Evolutionary conservation across 805 yeast species (phyloP).

Genomic region (Tetrapisispora pingtungensis): DNA sequence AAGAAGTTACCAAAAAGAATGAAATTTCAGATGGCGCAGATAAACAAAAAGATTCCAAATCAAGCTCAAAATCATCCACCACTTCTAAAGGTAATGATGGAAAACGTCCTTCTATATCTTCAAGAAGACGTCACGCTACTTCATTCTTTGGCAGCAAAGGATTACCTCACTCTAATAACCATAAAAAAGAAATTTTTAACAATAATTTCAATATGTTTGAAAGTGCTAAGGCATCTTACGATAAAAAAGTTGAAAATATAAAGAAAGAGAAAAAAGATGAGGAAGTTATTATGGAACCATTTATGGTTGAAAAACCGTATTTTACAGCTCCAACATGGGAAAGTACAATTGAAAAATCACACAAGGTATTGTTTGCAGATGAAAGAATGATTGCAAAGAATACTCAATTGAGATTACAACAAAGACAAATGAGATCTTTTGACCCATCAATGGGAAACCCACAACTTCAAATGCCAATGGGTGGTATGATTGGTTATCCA

Average conservation of each 20-base stretch:
- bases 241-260: conserved; percentile 21
- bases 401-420: conserved; percentile 25
- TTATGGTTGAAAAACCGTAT: conserved; percentile 52
- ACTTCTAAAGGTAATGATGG: background rate
- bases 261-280: conserved; percentile 7
- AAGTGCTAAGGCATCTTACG: conserved; percentile 33
- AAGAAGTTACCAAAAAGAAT: conserved; percentile 2
- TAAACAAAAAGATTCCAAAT: background rate
- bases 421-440: conserved; percentile 24
- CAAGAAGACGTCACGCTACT: conserved; percentile 21
- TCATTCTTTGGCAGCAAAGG: conserved; percentile 33
- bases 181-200: conserved; percentile 30
- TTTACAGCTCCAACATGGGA: conserved; percentile 74
- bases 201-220: conserved; percentile 44
- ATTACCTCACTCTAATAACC: conserved; percentile 24
- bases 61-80: background rate
- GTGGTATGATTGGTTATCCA: conserved; percentile 26
- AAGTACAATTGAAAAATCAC: conserved; percentile 46
- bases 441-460: conserved; percentile 13
- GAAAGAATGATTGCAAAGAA: conserved; percentile 22
- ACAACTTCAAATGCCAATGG: conserved; percentile 22
- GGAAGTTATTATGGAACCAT: conserved; percentile 23
- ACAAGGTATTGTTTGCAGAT: conserved; percentile 42
- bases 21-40: background rate
- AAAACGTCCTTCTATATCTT: conserved; percentile 3